phyloP scores from a whole-genome alignment of 805 yeast genomes.

The Gaillardinia entomophila region DNA sequence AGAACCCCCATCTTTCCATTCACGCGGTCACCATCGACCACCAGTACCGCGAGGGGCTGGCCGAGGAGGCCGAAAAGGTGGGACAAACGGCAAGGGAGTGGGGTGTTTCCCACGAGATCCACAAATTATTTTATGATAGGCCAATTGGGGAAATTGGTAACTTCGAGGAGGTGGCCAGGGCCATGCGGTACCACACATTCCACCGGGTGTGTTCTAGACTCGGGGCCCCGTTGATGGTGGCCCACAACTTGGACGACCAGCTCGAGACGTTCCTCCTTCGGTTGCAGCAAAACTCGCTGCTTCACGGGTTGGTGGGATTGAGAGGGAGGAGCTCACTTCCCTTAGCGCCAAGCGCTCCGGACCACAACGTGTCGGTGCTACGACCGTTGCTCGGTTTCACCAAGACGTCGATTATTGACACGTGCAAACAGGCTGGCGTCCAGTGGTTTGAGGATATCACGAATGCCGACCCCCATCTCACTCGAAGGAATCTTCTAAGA shows the following conservation, averaged over 20 bases:
- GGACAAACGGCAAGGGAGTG: slow-evolving; percentile 22
- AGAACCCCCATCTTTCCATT: slow-evolving; percentile 25
- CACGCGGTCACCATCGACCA: slow-evolving; percentile 68
- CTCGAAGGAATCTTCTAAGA: slow-evolving; percentile 55
- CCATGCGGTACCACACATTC: slow-evolving; percentile 46
- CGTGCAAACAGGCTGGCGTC: slow-evolving; percentile 37
- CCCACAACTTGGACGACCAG: slow-evolving; percentile 70
- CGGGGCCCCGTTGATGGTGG: slow-evolving; percentile 56
- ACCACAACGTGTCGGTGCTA: slow-evolving; percentile 15
- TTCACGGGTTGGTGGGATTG: slow-evolving; percentile 59
- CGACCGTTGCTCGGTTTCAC: slow-evolving; percentile 49
- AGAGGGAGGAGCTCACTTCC: slow-evolving; percentile 21
- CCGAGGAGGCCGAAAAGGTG: slow-evolving; percentile 43
- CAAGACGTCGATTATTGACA: slow-evolving; percentile 41
- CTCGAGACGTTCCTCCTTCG: slow-evolving; percentile 63
- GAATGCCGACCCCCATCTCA: slow-evolving; percentile 47
- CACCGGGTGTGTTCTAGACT: no score
- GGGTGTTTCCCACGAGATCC: slow-evolving; percentile 30
- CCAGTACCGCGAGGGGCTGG: slow-evolving; percentile 43
- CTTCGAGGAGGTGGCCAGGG: slow-evolving; percentile 59
- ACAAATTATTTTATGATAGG: slow-evolving; percentile 15
- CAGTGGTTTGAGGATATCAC: slow-evolving; percentile 71
- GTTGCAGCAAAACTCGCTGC: slow-evolving; percentile 32
- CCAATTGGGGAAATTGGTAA: slow-evolving; percentile 26
- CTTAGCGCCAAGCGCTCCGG: slow-evolving; percentile 11